Base-by-base conservation (phyloP, 2,329 filamentous ascomycete species). In the Trichophyton benhamiae region DNA sequence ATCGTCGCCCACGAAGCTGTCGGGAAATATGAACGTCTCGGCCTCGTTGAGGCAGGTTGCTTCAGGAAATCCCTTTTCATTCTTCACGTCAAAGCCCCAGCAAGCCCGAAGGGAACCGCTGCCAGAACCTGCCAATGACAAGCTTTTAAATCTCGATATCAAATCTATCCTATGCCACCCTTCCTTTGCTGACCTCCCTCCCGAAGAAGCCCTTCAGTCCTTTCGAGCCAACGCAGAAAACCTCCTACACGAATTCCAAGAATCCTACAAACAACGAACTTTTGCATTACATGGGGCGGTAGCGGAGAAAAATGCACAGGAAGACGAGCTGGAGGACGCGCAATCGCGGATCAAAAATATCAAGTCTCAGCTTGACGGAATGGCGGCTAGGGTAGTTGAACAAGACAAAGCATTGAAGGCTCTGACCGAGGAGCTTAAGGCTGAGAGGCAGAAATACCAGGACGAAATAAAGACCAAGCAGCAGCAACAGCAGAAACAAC, bases 311-410 rank as follows among this genome's bases (percentile, higher is more conserved):
- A 79, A 78, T 59, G 79, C 80, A 9, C 80, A 82, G 65, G 75
- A 77, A n/a, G 83, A 85, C 64, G 83, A 86, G 68, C 75, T 83
- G 0, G 82, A 84, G 63, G 83, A 85, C 66, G 78, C 82, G 13
- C 77, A 83, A 38, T 83, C 81, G 44, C 77, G 82, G 6, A 77
- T 80, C 13, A 75, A 78, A 42, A 80, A 84, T 66, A 72, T 85
- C 60, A 85, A 84, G 71, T 75, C 80, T 65, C 83, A 86, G 69
- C 74, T 86, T 20, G 80, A 84, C 68, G 81, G 80, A 42, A 81
- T 85, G 77, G 80, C 82, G 3, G 77, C 77, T 38, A 78, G 79
- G 63, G 78, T 80, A 1, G 71, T 76, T 15, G 79, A 83, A 66
- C 82, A 84, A 67, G 81, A 83, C 62, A 77, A 77, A 65, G 77